Base-by-base conservation (phyloP, 495 filamentous ascomycete genomes). In the Aspergillus baeticus region DNA sequence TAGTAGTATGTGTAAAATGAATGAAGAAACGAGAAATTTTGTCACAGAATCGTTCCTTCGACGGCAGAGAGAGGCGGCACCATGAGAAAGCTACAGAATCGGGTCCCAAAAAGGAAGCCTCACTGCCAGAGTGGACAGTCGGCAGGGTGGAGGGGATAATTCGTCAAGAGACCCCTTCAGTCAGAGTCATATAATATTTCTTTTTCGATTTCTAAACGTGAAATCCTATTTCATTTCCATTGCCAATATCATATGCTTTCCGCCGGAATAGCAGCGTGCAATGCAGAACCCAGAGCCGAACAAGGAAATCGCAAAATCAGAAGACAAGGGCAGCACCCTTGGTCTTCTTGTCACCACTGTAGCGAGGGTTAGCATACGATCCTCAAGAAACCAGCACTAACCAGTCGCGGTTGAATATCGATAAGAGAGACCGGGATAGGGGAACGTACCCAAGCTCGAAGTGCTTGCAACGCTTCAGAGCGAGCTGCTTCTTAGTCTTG, bases 291-390 rank as follows among this genome's bases (percentile, higher is more conserved):
- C 74, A 72, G 73, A 73, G 69, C 73, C 74, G 68, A 74, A 77
- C 72, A 77, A 77, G 72, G 67, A 77, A 75, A 75, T 68, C 61
- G 63, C 68, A 71, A 55, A 67, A 65, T 72, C 94, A 99, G 83
- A 98, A 99, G 67, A 99, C 95, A 69, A 99, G 84, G 66, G 95
- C 95, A 69, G 94, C 94, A 87, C 95, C 95, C 89, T 99, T 99
- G 72, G 95, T 99, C 91, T 99, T 99, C 91, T 99, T 99, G 87
- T 99, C 95, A 82, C 95, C 95, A 86, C 94, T 96, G 65, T 77
- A 72, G 52, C 45, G n/a, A 23, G 35, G 3, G 33, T 49, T 36
- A 49, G 46, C 11, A 17, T 18, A 35, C 15, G 14, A 18, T 15
- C 26, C 26, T 3, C 26, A 39, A 47, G 48, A 60, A 58, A 44